Base-by-base conservation (phyloP, 2,329 filamentous ascomycete genomes). In the Penicillium freii region DNA sequence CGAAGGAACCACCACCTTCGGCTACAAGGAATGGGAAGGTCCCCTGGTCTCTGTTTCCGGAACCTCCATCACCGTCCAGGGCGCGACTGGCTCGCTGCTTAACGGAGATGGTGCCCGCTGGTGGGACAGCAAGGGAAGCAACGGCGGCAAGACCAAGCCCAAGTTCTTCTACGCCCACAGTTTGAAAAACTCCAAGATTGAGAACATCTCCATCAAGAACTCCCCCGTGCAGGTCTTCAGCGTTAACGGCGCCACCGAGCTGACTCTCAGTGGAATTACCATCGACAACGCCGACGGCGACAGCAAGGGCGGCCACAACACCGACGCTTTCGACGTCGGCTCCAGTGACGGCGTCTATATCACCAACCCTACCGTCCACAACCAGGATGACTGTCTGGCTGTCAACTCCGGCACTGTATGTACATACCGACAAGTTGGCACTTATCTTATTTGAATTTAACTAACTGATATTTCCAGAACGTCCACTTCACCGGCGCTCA, bases 91-190 rank as follows among this genome's bases (percentile, higher is more conserved):
- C 7, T 4, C 36, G 9, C 8, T 11, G n/a, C 36, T 88, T 47
- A 75, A 88, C 65, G 83, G 83, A 53, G 77, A 82, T 38, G 84
- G 85, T 38, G 68, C 77, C 17, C 69, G 73, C 34, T 87, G 81
- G 80, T 88, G 85, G 86, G 85, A 88, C 63, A 75, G 78, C 56
- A 63, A 85, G 72, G 86, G 86, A 45, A 73, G 72, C 66, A 86
- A 85, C 67, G 83, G 84, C 34, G 85, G 85, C 70, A 82, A 81
- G 74, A 82, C 70, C 19, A 88, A 88, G 80, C 86, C 86, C 63
- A 84, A 87, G 76, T 85, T 87, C 76, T 86, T 87, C 78, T 79
- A 73, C 62, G 80, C 80, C 19, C 73, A 74, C 56, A 50, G 54
- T 7, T 60, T 75, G 51, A 66, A 62, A 21, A 61, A 69, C 51